A percentile compares a stretch with the other conserved stretches of the same genome.
phyloP scores from a whole-genome alignment of 495 filamentous ascomycete genomes.

The Jackrogersella multiformis region DNA sequence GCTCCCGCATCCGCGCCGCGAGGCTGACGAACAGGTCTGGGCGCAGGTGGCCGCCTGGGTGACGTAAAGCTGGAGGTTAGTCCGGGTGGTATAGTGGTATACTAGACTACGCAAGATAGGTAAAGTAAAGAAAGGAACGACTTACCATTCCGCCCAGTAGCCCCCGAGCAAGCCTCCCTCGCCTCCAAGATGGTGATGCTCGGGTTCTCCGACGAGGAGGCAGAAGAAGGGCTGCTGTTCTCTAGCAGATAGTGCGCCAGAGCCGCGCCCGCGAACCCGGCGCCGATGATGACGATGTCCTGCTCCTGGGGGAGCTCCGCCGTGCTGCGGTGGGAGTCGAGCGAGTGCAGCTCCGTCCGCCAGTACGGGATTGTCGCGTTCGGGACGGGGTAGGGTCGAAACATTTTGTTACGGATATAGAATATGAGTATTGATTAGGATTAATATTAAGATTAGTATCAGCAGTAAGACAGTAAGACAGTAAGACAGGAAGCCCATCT shows the following conservation, averaged over 20 bases:
- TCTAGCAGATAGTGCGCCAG: conserved; percentile 44
- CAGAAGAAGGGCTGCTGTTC: conserved; percentile 37
- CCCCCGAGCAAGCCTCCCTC: conserved; percentile 74
- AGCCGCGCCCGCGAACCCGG: conserved; percentile 47
- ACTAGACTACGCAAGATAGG: conserved; percentile 37
- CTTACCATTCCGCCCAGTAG: conserved; percentile 68
- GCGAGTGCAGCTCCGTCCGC: conserved; percentile 49
- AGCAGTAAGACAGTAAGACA: no score
- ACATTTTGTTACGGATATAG: conserved; percentile 16
- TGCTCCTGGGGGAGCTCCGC: conserved; percentile 44
- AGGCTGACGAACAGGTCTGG: conserved; percentile 60
- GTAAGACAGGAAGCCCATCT: no score
- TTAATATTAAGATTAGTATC: conserved; percentile 16
- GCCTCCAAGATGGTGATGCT: conserved; percentile 74
- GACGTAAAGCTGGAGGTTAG: no score
- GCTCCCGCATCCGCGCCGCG: conserved; percentile 46
- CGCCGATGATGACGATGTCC: conserved; percentile 52
- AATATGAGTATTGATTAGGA: conserved; percentile 10
- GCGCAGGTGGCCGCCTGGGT: conserved; percentile 60
- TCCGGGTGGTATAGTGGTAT: no score
- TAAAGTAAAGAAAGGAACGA: conserved; percentile 56
- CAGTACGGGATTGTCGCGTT: conserved; percentile 51
- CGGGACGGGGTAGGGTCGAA: conserved; percentile 40
- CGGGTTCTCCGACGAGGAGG: conserved; percentile 25
- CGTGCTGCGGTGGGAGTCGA: conserved; percentile 51